Base-by-base conservation (phyloP, 1,139 yeast species). In the Yamadazyma buinensis region DNA sequence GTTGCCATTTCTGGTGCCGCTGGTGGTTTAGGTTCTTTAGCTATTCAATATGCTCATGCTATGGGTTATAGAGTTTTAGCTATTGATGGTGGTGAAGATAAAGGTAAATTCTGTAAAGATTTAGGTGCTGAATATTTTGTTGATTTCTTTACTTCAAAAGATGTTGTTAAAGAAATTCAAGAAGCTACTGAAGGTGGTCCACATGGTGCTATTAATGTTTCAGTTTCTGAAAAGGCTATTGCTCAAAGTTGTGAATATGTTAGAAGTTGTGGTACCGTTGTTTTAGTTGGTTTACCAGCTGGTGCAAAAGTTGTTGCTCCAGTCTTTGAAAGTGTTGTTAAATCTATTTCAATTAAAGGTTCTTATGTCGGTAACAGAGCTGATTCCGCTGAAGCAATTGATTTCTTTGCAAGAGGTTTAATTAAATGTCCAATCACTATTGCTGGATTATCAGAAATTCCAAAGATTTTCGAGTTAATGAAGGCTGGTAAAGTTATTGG, bases 341-440 rank as follows among this genome's bases (percentile, higher is more conserved):
- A 73, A 58, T 75, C 84, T 30, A 68, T 80, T 44, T 66, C 67
- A 49, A 77, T 82, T 50, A 74, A 64, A 54, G 90, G 88, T 52
- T 81, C 88, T 32, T 81, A 81, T 52, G 88, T 82, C 39, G 90
- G 90, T 54, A 81, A 81, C 75, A 76, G 90, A 68, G 84, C 84
- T 43, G 88, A 82, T 57, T 72, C 86, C 28, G 72, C 84, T 47
- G 88, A 80, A 61, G 88, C 90, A 37, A 59, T 82, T 47, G 87
- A 81, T 50, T 81, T 81, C 72, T 82, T 80, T 59, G 36, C 72
- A 39, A 73, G 87, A 67, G 88, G 88, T 38, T 64, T 78, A 51
- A 77, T 81, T 49, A 69, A 74, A 52, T 76, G 86, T 41, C 84
- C 87, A 49, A 80, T 80, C 61, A 77, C 79, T 66, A 55, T 82